phyloP scores from a whole-genome alignment of 2,329 filamentous ascomycete species.

The Colletotrichum cordylinicola region DNA sequence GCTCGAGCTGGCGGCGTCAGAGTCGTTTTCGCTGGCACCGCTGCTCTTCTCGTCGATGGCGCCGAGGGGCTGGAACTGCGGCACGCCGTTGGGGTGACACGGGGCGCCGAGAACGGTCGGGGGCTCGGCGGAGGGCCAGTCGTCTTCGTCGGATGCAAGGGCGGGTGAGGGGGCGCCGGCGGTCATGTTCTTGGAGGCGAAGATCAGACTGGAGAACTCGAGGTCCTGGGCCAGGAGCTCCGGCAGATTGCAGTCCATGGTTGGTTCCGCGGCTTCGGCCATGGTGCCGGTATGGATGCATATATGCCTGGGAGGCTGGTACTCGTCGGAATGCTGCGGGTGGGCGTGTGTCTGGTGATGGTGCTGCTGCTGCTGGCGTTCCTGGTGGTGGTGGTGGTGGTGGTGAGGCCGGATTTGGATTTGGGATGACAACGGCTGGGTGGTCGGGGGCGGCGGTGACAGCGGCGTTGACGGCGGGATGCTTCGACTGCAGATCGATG shows the following conservation, averaged over 20 bases:
- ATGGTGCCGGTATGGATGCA: slow-evolving; percentile 18
- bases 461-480: not conserved
- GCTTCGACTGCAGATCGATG: not conserved
- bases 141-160: slow-evolving; percentile 33
- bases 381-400: not conserved
- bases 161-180: slow-evolving; percentile 50
- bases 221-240: slow-evolving; percentile 62
- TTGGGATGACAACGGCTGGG: not conserved
- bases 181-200: slow-evolving; percentile 57
- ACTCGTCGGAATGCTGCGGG: not conserved
- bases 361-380: not conserved
- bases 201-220: slow-evolving; percentile 52
- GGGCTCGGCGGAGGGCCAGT: slow-evolving; percentile 15
- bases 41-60: slow-evolving; percentile 22
- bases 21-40: slow-evolving; percentile 24
- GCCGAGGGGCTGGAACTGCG: slow-evolving; percentile 16
- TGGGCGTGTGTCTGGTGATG: not conserved
- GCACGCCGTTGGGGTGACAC: slow-evolving; percentile 8
- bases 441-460: not conserved
- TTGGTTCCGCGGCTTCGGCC: slow-evolving; percentile 26
- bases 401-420: not conserved
- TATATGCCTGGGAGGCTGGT: not conserved
- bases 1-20: slow-evolving; percentile 31
- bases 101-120: slow-evolving; percentile 2
- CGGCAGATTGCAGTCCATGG: slow-evolving; percentile 53